phyloP scores from a whole-genome alignment of 2,329 filamentous ascomycete species.

The Microcyclospora tardicrescens region DNA sequence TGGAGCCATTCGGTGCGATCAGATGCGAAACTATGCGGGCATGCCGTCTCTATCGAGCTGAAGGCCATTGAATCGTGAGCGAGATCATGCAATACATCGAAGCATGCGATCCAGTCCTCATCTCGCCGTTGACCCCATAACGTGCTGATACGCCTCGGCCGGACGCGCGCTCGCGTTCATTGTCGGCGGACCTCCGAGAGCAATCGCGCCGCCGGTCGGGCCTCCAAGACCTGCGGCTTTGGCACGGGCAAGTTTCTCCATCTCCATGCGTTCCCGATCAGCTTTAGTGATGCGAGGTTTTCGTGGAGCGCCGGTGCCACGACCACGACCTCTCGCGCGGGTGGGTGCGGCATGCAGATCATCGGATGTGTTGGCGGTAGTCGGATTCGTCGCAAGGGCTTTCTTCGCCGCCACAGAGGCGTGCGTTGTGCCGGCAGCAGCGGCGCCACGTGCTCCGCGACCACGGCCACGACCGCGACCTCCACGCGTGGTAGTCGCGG shows the following conservation, averaged over 20 bases:
- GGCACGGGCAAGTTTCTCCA: slow-evolving; percentile 67
- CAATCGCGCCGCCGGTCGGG: slow-evolving; percentile 1
- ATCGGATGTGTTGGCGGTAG: slow-evolving; percentile 5
- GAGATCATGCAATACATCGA: no score
- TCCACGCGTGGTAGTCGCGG: slow-evolving; percentile 8
- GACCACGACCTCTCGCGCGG: slow-evolving; percentile 30
- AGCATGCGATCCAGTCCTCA: no score
- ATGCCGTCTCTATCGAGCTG: no score
- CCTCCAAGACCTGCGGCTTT: slow-evolving; percentile 24
- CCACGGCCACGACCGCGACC: slow-evolving; percentile 24
- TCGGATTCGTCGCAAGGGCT: neutral
- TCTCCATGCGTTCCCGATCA: slow-evolving; percentile 67
- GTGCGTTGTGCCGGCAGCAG: slow-evolving; percentile 23
- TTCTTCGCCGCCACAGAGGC: slow-evolving; percentile 17
- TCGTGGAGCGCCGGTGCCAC: slow-evolving; percentile 53
- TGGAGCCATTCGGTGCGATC: no score
- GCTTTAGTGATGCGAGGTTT: slow-evolving; percentile 81
- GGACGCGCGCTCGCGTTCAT: no score
- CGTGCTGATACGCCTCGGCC: no score
- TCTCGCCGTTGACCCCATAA: no score
- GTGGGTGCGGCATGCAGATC: slow-evolving; percentile 8
- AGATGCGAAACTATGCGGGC: no score
- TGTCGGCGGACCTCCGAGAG: slow-evolving; percentile 1
- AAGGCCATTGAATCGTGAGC: no score
- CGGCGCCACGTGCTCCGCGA: slow-evolving; percentile 41